Conservation (phyloP, 2,329 filamentous ascomycete genomes). For the Pseudocercospora macadamiae region DNA sequence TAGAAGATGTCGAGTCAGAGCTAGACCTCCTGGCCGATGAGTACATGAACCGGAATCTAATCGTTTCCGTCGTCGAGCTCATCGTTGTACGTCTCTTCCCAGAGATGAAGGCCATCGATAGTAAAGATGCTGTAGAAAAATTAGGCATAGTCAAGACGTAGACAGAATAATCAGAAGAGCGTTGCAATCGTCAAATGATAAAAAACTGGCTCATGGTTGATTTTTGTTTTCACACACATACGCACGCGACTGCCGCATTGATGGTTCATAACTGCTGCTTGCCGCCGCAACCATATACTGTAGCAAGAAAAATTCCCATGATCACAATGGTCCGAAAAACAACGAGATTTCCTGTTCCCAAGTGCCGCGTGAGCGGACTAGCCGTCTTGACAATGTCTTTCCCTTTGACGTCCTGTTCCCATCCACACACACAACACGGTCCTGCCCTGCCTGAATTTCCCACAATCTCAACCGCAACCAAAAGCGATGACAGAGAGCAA, state of each 20-base stretch:
- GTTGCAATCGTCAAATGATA: neutral
- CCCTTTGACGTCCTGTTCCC: conserved; percentile 11
- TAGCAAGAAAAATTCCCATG: neutral
- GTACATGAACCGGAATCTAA: conserved; percentile 90
- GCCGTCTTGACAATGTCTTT: conserved; percentile 8
- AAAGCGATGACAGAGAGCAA: too few species aligned
- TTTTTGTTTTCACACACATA: too few species aligned
- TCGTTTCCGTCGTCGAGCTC: conserved; percentile 81
- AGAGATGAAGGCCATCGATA: conserved; percentile 66
- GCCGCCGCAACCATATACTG: neutral
- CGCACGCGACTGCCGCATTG: neutral
- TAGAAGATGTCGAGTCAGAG: conserved; percentile 52
- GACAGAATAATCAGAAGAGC: neutral
- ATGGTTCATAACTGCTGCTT: conserved; percentile 5
- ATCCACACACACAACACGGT: too few species aligned
- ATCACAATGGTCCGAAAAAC: conserved; percentile 6
- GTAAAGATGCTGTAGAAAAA: neutral
- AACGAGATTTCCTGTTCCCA: neutral
- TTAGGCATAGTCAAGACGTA: neutral
- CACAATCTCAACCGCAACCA: too few species aligned
- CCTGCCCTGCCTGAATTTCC: too few species aligned
- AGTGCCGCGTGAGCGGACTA: conserved; percentile 30
- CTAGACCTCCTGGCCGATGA: conserved; percentile 76
- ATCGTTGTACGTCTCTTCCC: conserved; percentile 81
- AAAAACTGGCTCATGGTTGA: neutral